Conservation (phyloP, 257 asterid genomes). For the Phtheirospermum japonicum region DNA sequence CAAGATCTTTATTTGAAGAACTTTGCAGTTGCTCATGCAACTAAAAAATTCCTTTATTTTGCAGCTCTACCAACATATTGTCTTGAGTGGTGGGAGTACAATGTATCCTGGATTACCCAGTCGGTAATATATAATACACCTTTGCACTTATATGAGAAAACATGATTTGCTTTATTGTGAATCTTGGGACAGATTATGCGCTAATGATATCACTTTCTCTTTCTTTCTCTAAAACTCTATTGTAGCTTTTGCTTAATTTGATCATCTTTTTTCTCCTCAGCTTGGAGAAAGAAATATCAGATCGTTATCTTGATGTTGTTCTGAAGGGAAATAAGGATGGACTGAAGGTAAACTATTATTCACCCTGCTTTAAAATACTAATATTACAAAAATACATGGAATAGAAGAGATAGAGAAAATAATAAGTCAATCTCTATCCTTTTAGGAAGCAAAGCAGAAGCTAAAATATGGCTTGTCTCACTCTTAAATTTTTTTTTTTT, state of each 20-base stretch:
- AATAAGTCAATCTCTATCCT: neutral
- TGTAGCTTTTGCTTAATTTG: slow-evolving; percentile 22
- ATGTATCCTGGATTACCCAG: slow-evolving; percentile 99
- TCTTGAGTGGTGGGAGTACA: slow-evolving; percentile 96
- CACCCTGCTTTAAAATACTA: slow-evolving; percentile 16
- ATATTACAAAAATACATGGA: neutral
- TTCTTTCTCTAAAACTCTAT: neutral
- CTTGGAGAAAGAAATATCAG: slow-evolving; percentile 93
- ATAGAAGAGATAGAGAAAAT: neutral
- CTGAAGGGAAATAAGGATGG: slow-evolving; percentile 96
- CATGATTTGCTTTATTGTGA: neutral
- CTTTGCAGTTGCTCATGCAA: slow-evolving; percentile 26
- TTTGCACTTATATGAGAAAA: slow-evolving; percentile 10
- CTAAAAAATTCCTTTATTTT: slow-evolving; percentile 23
- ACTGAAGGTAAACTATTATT: slow-evolving; percentile 56
- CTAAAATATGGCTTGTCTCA: neutral
- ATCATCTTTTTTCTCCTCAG: slow-evolving; percentile 40
- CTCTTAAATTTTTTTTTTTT: no score
- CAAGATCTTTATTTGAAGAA: slow-evolving; percentile 27
- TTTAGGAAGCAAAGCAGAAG: slow-evolving; percentile 4
- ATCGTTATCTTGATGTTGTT: slow-evolving; percentile 92
- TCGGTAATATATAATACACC: slow-evolving; percentile 55
- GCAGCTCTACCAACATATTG: slow-evolving; percentile 98
- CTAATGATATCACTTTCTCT: neutral
- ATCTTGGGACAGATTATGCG: no score